These are phyloP conservation scores for Meyerozyma sp. DNA, from an alignment of 1,139 yeast genomes.

Conservation along the genomic window DNA sequence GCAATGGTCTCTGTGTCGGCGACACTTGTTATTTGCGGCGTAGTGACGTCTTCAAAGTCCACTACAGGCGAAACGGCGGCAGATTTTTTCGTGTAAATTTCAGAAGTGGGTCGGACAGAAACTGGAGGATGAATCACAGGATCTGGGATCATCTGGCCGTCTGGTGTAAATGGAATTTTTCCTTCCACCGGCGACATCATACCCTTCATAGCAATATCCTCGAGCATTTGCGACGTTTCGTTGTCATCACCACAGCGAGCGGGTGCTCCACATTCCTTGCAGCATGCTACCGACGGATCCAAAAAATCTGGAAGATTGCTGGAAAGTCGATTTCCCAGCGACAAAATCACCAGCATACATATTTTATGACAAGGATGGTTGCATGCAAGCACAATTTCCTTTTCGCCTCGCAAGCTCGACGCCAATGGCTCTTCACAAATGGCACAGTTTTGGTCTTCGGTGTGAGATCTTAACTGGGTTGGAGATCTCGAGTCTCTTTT, in stretches of 20 bases:
- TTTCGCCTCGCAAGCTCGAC: conserved; percentile 15
- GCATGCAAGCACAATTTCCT: conserved; percentile 21
- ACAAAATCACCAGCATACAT: conserved; percentile 16
- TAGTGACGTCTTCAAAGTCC: neutral
- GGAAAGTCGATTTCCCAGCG: neutral
- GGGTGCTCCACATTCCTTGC: conserved; percentile 9
- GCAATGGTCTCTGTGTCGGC: neutral
- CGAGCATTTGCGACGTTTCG: neutral
- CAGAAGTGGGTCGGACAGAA: conserved; percentile 1
- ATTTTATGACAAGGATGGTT: conserved; percentile 26
- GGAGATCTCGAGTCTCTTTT: conserved; percentile 2
- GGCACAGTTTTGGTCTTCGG: conserved; percentile 14
- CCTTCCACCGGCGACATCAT: neutral
- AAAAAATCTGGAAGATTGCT: conserved; percentile 7
- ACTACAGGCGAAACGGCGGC: neutral
- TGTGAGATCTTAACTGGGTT: neutral
- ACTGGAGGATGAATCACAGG: conserved; percentile 13
- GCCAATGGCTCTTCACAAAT: conserved; percentile 23
- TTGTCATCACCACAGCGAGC: conserved; percentile 8
- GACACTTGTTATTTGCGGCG: neutral
- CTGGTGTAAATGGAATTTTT: conserved; percentile 18
- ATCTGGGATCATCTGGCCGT: conserved; percentile 22
- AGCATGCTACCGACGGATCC: conserved; percentile 5
- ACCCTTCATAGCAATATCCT: neutral
- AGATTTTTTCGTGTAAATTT: neutral